A percentile compares a stretch with the other conserved stretches of the same genome.
Conservation (phyloP, 2,329 filamentous ascomycete species). For the Aquanectria penicillioides region DNA sequence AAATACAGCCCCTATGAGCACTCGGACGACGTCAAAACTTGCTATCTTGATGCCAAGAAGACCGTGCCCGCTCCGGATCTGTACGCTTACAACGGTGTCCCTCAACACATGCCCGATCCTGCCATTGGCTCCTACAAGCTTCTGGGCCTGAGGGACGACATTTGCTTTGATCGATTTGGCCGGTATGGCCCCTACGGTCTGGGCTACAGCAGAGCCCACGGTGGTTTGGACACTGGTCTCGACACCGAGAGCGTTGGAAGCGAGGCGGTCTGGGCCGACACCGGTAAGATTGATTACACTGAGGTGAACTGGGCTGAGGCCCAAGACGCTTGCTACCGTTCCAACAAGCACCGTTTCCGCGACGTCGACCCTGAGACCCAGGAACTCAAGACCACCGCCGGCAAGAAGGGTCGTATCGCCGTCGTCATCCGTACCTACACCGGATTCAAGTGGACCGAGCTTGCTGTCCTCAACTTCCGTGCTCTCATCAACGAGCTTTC, state of each 20-base stretch:
- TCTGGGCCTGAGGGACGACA: slow-evolving; percentile 77
- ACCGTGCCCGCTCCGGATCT: slow-evolving; percentile 68
- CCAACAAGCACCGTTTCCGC: slow-evolving; percentile 71
- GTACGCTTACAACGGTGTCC: slow-evolving; percentile 75
- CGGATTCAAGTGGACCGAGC: slow-evolving; percentile 80
- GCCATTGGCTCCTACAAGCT: slow-evolving; percentile 80
- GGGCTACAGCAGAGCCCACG: slow-evolving; percentile 79
- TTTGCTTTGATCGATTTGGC: slow-evolving; percentile 90
- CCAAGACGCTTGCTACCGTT: slow-evolving; percentile 63
- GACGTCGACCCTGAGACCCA: slow-evolving; percentile 52
- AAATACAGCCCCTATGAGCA: slow-evolving; percentile 77
- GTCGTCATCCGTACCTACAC: slow-evolving; percentile 84
- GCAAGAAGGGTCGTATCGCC: slow-evolving; percentile 70
- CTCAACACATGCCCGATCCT: slow-evolving; percentile 80
- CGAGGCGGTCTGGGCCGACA: slow-evolving; percentile 65
- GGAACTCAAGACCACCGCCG: slow-evolving; percentile 41
- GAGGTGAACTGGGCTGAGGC: slow-evolving; percentile 64
- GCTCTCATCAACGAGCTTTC: slow-evolving; percentile 83
- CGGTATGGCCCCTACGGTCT: slow-evolving; percentile 86
- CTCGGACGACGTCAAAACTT: slow-evolving; percentile 65
- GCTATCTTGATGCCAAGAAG: slow-evolving; percentile 70
- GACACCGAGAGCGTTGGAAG: slow-evolving; percentile 77
- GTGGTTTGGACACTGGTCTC: slow-evolving; percentile 76
- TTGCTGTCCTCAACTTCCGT: slow-evolving; percentile 83
- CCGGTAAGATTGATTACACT: slow-evolving; percentile 66